phyloP scores from a whole-genome alignment of 257 asterid genomes.

The Fraxinus pennsylvanica region DNA sequence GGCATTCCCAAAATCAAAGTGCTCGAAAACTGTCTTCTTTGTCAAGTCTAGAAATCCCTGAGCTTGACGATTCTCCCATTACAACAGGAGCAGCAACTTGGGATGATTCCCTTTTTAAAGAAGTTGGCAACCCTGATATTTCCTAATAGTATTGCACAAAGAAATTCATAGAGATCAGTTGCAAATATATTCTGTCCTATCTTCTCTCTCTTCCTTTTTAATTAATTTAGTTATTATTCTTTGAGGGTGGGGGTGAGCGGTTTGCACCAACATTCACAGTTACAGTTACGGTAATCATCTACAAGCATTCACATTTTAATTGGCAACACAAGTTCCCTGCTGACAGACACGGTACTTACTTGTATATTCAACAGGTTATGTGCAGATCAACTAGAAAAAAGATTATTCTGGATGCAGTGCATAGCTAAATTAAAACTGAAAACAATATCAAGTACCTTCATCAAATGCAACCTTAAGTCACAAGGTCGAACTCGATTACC shows the following conservation, averaged over 20 bases:
- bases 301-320: background rate
- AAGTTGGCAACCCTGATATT: conserved; percentile 76
- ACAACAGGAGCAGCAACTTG: conserved; percentile 53
- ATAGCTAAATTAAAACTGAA: background rate
- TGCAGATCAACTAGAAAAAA: conserved; percentile 9
- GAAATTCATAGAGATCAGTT: conserved; percentile 4
- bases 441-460: conserved; percentile 60
- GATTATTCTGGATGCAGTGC: background rate
- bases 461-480: conserved; percentile 89
- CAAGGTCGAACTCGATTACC: conserved; percentile 92
- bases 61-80: conserved; percentile 82
- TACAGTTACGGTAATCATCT: background rate
- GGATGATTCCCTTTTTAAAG: conserved; percentile 63
- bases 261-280: background rate
- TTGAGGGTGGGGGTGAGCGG: background rate
- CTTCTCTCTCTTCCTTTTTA: background rate
- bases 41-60: conserved; percentile 72
- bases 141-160: conserved; percentile 49
- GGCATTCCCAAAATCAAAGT: conserved; percentile 26
- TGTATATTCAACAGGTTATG: conserved; percentile 13
- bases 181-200: background rate
- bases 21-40: conserved; percentile 62
- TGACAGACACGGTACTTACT: background rate
- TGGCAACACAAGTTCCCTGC: background rate
- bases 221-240: background rate